Evolutionary conservation across 73 alveolate species (phyloP).

Genomic region (Uronychia binucleata): DNA sequence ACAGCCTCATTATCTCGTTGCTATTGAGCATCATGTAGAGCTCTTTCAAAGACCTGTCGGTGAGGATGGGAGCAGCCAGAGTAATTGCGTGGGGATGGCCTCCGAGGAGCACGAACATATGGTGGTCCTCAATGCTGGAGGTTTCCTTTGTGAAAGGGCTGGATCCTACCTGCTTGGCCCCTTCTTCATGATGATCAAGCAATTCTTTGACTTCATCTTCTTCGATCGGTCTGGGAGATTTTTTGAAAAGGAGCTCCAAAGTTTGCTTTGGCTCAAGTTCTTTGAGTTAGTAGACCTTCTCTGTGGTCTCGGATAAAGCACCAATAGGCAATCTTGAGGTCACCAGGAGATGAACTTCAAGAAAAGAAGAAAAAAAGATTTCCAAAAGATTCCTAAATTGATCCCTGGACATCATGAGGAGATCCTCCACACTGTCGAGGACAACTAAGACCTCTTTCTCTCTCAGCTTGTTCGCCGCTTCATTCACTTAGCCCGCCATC

Average conservation of each 20-base stretch:
- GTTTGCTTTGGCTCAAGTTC: slow-evolving; percentile 22
- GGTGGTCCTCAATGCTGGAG: slow-evolving; percentile 24
- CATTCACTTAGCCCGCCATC: slow-evolving; percentile 5
- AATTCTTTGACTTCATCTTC: slow-evolving; percentile 49
- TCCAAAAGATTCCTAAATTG: slow-evolving; percentile 24
- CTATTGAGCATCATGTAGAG: slow-evolving; percentile 23
- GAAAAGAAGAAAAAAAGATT: slow-evolving; percentile 6
- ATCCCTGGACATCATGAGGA: slow-evolving; percentile 9
- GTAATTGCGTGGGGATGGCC: slow-evolving; percentile 64
- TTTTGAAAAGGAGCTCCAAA: slow-evolving; percentile 24
- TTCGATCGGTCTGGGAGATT: slow-evolving; percentile 35
- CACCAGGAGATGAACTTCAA: slow-evolving; percentile 4
- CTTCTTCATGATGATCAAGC: slow-evolving; percentile 7
- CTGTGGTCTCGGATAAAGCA: slow-evolving; percentile 17
- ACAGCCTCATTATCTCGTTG: slow-evolving; percentile 32
- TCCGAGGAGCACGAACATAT: slow-evolving; percentile 32
- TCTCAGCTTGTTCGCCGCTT: slow-evolving; percentile 7
- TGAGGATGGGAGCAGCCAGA: slow-evolving; percentile 42
- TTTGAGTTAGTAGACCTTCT: slow-evolving; percentile 28
- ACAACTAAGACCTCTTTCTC: slow-evolving; percentile 42
- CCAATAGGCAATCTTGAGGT: slow-evolving; percentile 21
- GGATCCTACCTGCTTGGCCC: neutral
- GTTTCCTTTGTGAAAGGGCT: neutral
- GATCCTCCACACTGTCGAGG: slow-evolving; percentile 49
- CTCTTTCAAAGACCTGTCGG: slow-evolving; percentile 20